Evolutionary conservation across 2,329 filamentous ascomycete species (phyloP).

Genomic region (Sporothrix schenckii): DNA sequence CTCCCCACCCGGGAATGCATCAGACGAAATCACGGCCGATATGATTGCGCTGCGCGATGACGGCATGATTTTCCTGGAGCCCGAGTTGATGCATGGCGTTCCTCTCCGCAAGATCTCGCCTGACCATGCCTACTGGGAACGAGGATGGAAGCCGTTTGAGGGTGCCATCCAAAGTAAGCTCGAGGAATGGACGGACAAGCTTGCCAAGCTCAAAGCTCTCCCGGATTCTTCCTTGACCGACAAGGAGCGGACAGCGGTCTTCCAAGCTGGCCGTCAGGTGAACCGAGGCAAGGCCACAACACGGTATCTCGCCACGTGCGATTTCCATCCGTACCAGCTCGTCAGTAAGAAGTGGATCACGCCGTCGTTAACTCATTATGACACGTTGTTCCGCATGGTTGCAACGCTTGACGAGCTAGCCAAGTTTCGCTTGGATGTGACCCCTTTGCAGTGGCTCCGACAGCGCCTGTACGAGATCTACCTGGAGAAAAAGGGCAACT

Average conservation of each 20-base stretch:
- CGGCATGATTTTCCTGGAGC: constrained; percentile 54
- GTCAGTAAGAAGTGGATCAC: constrained; percentile 57
- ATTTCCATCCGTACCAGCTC: constrained; percentile 61
- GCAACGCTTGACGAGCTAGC: constrained; percentile 58
- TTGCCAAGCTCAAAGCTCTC: constrained; percentile 48
- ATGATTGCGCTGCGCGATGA: constrained; percentile 54
- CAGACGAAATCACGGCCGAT: constrained; percentile 51
- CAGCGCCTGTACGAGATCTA: constrained; percentile 59
- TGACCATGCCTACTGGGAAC: constrained; percentile 59
- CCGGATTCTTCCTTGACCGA: constrained; percentile 41
- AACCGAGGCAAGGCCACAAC: constrained; percentile 59
- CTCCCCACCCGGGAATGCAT: background rate
- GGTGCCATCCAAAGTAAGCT: constrained; percentile 50
- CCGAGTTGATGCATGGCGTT: constrained; percentile 56
- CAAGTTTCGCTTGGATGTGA: constrained; percentile 57
- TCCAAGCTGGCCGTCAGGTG: constrained; percentile 59
- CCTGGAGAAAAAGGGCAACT: constrained; percentile 49
- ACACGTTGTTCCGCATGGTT: constrained; percentile 59
- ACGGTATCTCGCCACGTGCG: constrained; percentile 54
- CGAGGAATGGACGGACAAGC: constrained; percentile 54
- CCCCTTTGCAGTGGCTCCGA: constrained; percentile 60
- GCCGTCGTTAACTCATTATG: constrained; percentile 53
- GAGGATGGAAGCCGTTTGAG: constrained; percentile 54
- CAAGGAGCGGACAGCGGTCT: constrained; percentile 51
- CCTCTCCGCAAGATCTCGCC: constrained; percentile 56